Conservation (phyloP, 345 rosid species). For the Bretschneidera sinensis region DNA sequence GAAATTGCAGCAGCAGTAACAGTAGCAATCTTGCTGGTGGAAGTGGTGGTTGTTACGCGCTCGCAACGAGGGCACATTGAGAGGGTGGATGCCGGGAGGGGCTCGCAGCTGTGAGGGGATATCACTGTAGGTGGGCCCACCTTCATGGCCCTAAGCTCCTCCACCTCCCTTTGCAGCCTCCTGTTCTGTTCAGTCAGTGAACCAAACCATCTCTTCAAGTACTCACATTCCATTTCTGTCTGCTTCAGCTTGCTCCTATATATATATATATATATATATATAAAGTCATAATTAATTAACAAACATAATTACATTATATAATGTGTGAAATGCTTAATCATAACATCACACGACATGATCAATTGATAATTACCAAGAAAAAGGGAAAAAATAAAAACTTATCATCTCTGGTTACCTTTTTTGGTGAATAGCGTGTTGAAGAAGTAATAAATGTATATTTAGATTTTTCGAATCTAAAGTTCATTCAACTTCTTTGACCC, state of each 20-base stretch:
- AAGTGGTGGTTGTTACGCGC: conserved; percentile 58
- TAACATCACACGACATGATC: background rate
- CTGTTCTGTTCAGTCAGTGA: conserved; percentile 89
- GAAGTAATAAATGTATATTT: no score
- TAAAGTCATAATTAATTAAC: no score
- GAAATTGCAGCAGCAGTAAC: conserved; percentile 24
- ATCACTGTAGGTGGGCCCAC: conserved; percentile 56
- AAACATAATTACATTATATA: no score
- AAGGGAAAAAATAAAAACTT: no score
- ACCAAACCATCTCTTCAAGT: conserved; percentile 88
- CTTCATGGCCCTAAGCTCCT: conserved; percentile 85
- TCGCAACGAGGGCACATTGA: conserved; percentile 93
- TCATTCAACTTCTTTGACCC: no score
- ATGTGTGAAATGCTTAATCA: no score
- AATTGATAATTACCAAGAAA: conserved; percentile 3
- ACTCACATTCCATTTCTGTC: conserved; percentile 94
- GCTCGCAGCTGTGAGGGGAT: conserved; percentile 46
- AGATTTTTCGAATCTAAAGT: no score
- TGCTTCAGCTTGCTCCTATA: conserved; percentile 93
- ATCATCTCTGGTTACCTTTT: no score
- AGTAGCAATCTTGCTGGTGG: conserved; percentile 16
- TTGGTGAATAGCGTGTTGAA: no score
- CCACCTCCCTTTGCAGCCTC: conserved; percentile 83
- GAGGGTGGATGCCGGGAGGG: conserved; percentile 65
- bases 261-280: no score